These are phyloP conservation scores for Psilocybe cyanescens DNA, from an alignment of 768 basidiomycete genomes.

Conservation along the genomic window DNA sequence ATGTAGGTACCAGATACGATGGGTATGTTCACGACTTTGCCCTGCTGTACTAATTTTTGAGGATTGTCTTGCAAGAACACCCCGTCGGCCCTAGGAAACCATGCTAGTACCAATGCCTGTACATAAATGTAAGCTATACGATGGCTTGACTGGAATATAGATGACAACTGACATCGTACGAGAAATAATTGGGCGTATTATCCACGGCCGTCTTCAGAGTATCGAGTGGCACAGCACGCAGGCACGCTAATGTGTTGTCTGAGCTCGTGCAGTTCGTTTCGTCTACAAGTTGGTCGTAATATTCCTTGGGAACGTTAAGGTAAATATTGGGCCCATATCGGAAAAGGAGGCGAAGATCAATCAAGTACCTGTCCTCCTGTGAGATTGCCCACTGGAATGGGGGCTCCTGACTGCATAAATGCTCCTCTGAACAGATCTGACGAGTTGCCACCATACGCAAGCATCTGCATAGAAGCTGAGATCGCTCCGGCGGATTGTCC, in stretches of 20 bases:
- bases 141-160: conserved; percentile 27
- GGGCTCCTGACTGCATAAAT: conserved; percentile 31
- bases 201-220: conserved; percentile 47
- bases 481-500: conserved; percentile 54
- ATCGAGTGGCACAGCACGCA: conserved; percentile 42
- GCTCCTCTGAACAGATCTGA: conserved; percentile 39
- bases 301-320: conserved; percentile 19
- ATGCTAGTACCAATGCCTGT: conserved; percentile 34
- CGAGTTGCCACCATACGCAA: conserved; percentile 33
- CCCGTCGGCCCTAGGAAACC: conserved; percentile 43
- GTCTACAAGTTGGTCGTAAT: conserved; percentile 49
- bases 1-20: conserved; percentile 18
- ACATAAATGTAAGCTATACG: conserved; percentile 22
- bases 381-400: conserved; percentile 25
- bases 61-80: conserved; percentile 38
- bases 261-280: conserved; percentile 42
- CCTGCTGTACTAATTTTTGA: conserved; percentile 32
- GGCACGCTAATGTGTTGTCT: conserved; percentile 47
- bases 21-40: conserved; percentile 35
- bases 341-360: neutral
- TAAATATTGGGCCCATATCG: neutral
- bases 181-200: conserved; percentile 43
- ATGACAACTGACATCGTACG: conserved; percentile 3
- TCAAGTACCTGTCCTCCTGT: conserved; percentile 26
- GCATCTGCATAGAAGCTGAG: conserved; percentile 41